These are phyloP conservation scores for Geotrichum histeridarum DNA, from an alignment of 1,139 yeast genomes.

Conservation along the genomic window DNA sequence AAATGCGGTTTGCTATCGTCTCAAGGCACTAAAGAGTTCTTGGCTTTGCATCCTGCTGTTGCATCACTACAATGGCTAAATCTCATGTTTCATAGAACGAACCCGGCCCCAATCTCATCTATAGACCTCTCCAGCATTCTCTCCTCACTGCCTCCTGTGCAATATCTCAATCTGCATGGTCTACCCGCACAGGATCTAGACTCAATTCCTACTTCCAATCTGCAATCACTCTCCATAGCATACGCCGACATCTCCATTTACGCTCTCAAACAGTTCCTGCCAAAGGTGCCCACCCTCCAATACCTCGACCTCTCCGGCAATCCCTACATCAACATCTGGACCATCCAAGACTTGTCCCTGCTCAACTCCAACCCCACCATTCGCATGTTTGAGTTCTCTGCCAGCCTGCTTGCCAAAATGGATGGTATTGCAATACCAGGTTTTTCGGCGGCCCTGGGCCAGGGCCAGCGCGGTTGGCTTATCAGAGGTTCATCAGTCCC, in stretches of 20 bases:
- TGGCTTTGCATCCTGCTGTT: constrained; percentile 69
- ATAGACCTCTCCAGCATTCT: constrained; percentile 41
- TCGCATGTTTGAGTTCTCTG: constrained; percentile 39
- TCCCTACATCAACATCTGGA: constrained; percentile 47
- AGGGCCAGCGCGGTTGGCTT: constrained; percentile 78
- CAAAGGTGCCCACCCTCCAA: constrained; percentile 34
- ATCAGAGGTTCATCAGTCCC: constrained; percentile 43
- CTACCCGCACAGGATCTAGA: constrained; percentile 60
- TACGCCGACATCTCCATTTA: constrained; percentile 51
- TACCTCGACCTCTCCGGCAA: constrained; percentile 53
- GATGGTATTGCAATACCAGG: constrained; percentile 32
- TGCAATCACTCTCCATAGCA: constrained; percentile 60
- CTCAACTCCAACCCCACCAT: constrained; percentile 38
- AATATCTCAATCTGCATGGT: constrained; percentile 68
- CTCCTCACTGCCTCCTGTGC: constrained; percentile 45
- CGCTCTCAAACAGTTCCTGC: constrained; percentile 47
- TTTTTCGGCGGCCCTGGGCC: constrained; percentile 50
- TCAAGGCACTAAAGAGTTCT: constrained; percentile 63
- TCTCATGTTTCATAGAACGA: constrained; percentile 65
- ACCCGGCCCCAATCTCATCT: constrained; percentile 53
- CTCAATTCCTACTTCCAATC: constrained; percentile 39
- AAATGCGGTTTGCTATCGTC: constrained; percentile 75
- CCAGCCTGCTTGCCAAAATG: constrained; percentile 33
- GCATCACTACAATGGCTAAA: constrained; percentile 63
- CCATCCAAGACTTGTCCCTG: constrained; percentile 48